Conservation (phyloP, 2,329 filamentous ascomycete genomes). For the Venturia carpophila region DNA sequence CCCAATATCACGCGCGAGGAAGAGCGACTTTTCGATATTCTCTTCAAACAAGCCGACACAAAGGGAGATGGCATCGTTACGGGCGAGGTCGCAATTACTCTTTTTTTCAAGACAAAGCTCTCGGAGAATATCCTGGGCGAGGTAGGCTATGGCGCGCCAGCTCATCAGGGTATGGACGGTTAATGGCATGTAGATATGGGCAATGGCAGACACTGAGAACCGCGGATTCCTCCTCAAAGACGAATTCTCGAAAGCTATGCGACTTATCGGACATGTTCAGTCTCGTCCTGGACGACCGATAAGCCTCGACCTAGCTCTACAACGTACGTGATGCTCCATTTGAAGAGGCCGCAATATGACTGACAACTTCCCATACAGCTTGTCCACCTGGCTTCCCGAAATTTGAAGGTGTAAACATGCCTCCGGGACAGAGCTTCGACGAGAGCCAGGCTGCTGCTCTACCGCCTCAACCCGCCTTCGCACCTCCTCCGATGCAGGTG, state of each 20-base stretch:
- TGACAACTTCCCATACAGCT: constrained; percentile 35
- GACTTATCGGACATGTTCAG: constrained; percentile 93
- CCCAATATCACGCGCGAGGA: constrained; percentile 85
- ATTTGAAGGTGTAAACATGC: constrained; percentile 68
- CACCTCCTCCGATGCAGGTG: constrained; percentile 32
- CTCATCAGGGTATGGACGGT: constrained; percentile 10
- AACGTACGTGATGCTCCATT: constrained; percentile 44
- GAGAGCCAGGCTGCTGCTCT: constrained; percentile 32
- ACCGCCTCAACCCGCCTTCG: constrained; percentile 35
- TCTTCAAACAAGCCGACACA: constrained; percentile 87
- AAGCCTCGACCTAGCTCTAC: constrained; percentile 70
- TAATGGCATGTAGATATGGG: constrained; percentile 69
- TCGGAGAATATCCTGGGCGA: constrained; percentile 80
- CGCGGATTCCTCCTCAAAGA: constrained; percentile 84
- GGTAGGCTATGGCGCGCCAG: constrained; percentile 40
- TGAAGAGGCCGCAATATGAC: constrained; percentile 1
- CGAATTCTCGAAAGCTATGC: constrained; percentile 85
- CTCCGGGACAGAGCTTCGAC: constrained; percentile 22
- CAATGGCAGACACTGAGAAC: constrained; percentile 96
- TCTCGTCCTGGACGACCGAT: constrained; percentile 63
- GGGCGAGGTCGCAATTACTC: constrained; percentile 90
- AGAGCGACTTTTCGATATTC: constrained; percentile 85
- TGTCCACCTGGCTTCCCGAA: constrained; percentile 68
- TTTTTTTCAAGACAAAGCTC: constrained; percentile 93
- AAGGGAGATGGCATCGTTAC: constrained; percentile 90